Evolutionary conservation across 192 early-diverging fungal species (phyloP), one percentile per base, ranked within the genome.

Genomic region (Podila horticola): DNA sequence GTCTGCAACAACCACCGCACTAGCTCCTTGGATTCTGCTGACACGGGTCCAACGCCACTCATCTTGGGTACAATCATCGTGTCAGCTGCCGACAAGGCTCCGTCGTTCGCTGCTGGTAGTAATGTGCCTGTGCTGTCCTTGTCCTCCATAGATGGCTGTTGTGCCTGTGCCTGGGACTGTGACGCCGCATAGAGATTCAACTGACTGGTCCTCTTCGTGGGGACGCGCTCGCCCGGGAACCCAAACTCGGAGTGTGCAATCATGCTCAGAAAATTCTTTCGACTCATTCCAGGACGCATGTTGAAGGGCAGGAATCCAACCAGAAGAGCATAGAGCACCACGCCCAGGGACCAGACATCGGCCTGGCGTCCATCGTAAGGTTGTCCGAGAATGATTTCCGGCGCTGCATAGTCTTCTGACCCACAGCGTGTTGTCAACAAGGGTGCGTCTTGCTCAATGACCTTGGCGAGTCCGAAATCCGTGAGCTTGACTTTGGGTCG

Each of bases 261-360:
- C 64, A 85, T 85, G 64, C 89, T 88, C 63, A 93, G 87, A 66
- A 94, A 84, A 29, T 72, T 82, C 24, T 79, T 83, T 49, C 82
- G 28, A 62, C 72, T 69, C 87, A 86, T 61, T 69, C 86, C 86
- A 5, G 83, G 74, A 38, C 90, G 88, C 74, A 91, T 91, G 63
- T 88, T 87, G 71, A 97, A 97, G 0, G 95, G 95, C 29, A 97
- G 72, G 58, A 87, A 85, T 5, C 92, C 95, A 5, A 92, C 88
- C 19, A 96, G 66, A 57, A 96, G 72, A 24, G 92, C 89, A 72
- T 92, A 96, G 20, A 96, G 84, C 7, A 96, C 87, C 20, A 92
- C 90, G 28, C 94, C 95, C 3, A 95, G 69, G 7, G 93, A 85
- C 95, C 95, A 97, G 26, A 94, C 83, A 76, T 97, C 95, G 3